Percentiles rank a stretch among this genome's conserved stretches.
Conservation (phyloP, 257 asterid species). For the Perilla frutescens region DNA sequence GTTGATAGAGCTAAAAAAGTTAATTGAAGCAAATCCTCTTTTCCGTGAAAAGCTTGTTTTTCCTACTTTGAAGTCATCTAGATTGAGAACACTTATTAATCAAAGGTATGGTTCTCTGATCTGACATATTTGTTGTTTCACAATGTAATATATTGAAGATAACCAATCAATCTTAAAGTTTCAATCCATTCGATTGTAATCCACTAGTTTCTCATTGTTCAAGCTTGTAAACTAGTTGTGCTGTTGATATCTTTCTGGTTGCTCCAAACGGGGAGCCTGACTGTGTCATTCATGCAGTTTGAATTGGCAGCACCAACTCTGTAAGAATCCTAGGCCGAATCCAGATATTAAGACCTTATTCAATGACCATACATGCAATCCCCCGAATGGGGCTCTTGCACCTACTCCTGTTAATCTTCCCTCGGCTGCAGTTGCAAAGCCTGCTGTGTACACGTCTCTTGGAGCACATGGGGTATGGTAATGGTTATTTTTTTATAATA, state of each 20-base stretch:
- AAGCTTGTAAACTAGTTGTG: neutral
- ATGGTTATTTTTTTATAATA: constrained; percentile 13
- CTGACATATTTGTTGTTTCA: constrained; percentile 5
- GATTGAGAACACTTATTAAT: constrained; percentile 92
- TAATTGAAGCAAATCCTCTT: constrained; percentile 97
- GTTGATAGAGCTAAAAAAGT: constrained; percentile 91
- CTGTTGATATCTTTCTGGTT: neutral
- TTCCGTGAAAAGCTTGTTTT: constrained; percentile 95
- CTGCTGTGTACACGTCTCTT: constrained; percentile 71
- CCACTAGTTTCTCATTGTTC: neutral
- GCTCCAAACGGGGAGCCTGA: constrained; percentile 18
- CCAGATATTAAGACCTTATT: constrained; percentile 96
- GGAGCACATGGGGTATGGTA: constrained; percentile 88
- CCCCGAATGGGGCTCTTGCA: constrained; percentile 84
- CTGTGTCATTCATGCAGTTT: constrained; percentile 58
- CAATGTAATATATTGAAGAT: neutral
- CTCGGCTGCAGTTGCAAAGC: constrained; percentile 76
- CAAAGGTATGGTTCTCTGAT: constrained; percentile 65
- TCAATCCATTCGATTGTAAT: neutral
- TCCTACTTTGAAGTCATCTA: constrained; percentile 87
- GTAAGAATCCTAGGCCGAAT: constrained; percentile 93
- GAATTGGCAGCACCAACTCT: constrained; percentile 99
- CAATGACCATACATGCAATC: constrained; percentile 83
- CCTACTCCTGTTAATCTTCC: constrained; percentile 83
- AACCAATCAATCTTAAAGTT: neutral